Evolutionary conservation across 139 green algal genomes (phyloP), one percentile per base, ranked within the genome.

Genomic region (Chloropicon primus): DNA sequence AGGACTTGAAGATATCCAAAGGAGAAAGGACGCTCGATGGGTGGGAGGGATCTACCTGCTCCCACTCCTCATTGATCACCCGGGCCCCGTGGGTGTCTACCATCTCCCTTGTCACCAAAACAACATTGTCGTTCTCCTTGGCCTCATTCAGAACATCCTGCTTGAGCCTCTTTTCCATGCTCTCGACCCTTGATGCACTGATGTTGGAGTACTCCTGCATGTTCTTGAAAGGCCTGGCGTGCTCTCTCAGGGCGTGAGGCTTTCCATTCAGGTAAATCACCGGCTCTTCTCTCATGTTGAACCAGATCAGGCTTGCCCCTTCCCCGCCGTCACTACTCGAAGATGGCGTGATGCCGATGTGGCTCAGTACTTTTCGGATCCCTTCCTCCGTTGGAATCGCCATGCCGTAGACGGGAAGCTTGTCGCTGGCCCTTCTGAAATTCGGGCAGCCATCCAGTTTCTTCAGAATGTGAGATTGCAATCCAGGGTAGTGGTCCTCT

Each of bases 251-350:
- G 78, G 98, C 94, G 81, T 93, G 96, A 25, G 94, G 94, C 73
- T 80, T 80, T 1, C 94, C 94, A 74, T 96, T 96, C 81, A 98
- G 87, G 84, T 98, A 98, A 72, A 97, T 87, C 54, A 95, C 85
- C 0, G 91, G 89, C 89, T 98, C 94, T 87, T 98, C 94, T 1
- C 94, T 80, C 92, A 97, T 94, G 89, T 98, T 96, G 86, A 93
- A 85, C 94, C 94, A 98, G 77, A 94, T 75, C 25, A 85, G 85
- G 28, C 28, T 76, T 2, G 29, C 54, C 62, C 21, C 5, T 26
- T 53, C 1, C 21, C 2, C 77, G 27, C 77, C 77, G 26, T 22
- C 1, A n/a, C 71, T 23, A 2, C 1, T 41, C 28, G 74, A 53
- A 0, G 28, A 29, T 2, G 80, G 78, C 2, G 73, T 83, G 0